Base-by-base conservation (phyloP, 352 stramenopile species). In the Globisporangium ultimum region DNA sequence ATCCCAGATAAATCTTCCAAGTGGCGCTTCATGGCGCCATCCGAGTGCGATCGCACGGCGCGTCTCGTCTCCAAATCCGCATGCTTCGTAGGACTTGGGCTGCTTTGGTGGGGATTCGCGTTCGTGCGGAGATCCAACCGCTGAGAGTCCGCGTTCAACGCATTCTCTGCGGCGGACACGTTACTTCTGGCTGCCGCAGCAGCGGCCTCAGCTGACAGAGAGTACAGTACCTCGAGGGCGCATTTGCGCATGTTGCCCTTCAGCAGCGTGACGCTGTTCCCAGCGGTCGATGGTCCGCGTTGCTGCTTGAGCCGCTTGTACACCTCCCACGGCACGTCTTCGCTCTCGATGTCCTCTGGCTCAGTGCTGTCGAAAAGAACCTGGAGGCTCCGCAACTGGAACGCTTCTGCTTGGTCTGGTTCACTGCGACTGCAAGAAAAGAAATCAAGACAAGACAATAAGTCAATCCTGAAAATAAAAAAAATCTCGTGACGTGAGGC, bases 281-380 rank as follows among this genome's bases (percentile, higher is more conserved):
- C 63, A 4, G 78, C 77, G 2, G 72, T 86, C 12, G 78, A 88
- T 24, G 78, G 74, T 0, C 73, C 77, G n/a, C 71, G 78, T 63
- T 87, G 78, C 58, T 82, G 73, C 54, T 85, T 86, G 20, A 88
- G 70, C 14, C 80, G 78, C 74, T 89, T 89, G 66, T 79, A 91
- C n/a, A 85, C 76, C 50, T 89, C 82, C 82, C 82, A 91, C 38
- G 82, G 76, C 21, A 88, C 74, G 53, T 89, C 82, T 60, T 91
- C 78, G 50, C 78, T 87, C 60, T 89, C 79, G n/a, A 81, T 78
- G 48, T 89, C 78, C 46, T 89, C 82, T 2, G 73, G 72, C 52
- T 89, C 80, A 3, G 70, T 58, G 51, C 75, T 87, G 1, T 76
- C 67, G 28, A 74, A 76, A 10, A 86, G 59, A 2, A 84, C 66